Evolutionary conservation across 306 rosid genomes (phyloP).

Genomic region (Quercus dentata): DNA sequence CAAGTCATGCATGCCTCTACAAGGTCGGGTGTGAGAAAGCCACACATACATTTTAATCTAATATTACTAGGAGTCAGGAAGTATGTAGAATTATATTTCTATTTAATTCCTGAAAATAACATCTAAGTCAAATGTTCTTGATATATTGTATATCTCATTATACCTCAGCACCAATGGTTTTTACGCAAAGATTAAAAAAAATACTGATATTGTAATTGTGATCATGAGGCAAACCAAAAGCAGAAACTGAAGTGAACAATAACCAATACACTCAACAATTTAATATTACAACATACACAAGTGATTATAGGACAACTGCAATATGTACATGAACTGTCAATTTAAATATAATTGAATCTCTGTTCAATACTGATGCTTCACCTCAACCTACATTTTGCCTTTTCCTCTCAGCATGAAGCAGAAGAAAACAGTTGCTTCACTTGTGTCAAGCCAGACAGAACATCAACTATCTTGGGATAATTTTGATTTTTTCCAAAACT

Average conservation of each 20-base stretch:
- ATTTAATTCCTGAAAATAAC: too few species aligned
- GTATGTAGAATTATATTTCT: too few species aligned
- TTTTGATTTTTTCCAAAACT: neutral
- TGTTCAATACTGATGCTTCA: neutral
- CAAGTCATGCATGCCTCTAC: too few species aligned
- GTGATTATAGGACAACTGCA: neutral
- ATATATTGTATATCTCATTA: too few species aligned
- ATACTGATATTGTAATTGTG: too few species aligned
- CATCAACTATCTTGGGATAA: neutral
- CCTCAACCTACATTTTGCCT: neutral
- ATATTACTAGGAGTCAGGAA: too few species aligned
- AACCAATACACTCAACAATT: neutral
- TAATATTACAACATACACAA: neutral
- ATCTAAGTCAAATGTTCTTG: too few species aligned
- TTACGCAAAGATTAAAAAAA: too few species aligned
- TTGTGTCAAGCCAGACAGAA: neutral
- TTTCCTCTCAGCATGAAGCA: neutral
- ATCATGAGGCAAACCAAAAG: constrained; percentile 14
- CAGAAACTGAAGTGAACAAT: neutral
- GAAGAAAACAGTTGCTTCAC: constrained; percentile 13
- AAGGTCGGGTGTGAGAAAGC: too few species aligned
- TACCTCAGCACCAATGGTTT: too few species aligned
- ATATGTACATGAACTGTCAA: neutral
- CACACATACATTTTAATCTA: too few species aligned
- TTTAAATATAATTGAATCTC: neutral